phyloP scores from a whole-genome alignment of 805 yeast species.

The Yarrowia sp. region DNA sequence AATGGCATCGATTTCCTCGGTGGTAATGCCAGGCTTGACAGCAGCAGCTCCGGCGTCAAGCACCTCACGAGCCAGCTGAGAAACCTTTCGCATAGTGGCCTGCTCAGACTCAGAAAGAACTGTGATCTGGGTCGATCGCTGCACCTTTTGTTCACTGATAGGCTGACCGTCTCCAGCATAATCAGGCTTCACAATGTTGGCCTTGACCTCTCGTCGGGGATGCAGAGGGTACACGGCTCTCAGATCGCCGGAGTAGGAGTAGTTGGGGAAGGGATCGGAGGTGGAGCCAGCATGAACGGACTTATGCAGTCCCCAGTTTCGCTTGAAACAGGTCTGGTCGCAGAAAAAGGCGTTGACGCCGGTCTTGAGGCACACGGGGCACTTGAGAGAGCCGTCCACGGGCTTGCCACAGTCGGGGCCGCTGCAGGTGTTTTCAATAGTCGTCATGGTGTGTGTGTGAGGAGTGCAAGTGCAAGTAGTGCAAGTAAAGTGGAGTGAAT shows the following conservation, averaged over 20 bases:
- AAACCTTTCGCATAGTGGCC: constrained; percentile 71
- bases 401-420: constrained; percentile 81
- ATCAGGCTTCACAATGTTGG: constrained; percentile 71
- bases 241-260: constrained; percentile 67
- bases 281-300: constrained; percentile 62
- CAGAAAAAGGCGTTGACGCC: constrained; percentile 68
- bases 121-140: constrained; percentile 63
- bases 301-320: constrained; percentile 60
- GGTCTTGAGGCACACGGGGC: constrained; percentile 86
- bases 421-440: constrained; percentile 47
- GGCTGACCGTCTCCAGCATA: constrained; percentile 83
- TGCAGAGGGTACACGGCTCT: constrained; percentile 81
- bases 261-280: constrained; percentile 88
- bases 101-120: constrained; percentile 66
- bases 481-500: background rate
- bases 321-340: constrained; percentile 76
- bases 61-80: constrained; percentile 78
- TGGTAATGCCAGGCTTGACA: constrained; percentile 82
- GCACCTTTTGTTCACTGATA: constrained; percentile 67
- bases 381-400: constrained; percentile 73
- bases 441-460: constrained; percentile 28
- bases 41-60: constrained; percentile 84
- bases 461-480: no score
- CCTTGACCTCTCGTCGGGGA: constrained; percentile 69
- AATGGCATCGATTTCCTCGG: constrained; percentile 84